Evolutionary conservation across 108 stramenopile species (phyloP), one percentile per base, ranked within the genome.

Genomic region (Schizochytrium sp.): DNA sequence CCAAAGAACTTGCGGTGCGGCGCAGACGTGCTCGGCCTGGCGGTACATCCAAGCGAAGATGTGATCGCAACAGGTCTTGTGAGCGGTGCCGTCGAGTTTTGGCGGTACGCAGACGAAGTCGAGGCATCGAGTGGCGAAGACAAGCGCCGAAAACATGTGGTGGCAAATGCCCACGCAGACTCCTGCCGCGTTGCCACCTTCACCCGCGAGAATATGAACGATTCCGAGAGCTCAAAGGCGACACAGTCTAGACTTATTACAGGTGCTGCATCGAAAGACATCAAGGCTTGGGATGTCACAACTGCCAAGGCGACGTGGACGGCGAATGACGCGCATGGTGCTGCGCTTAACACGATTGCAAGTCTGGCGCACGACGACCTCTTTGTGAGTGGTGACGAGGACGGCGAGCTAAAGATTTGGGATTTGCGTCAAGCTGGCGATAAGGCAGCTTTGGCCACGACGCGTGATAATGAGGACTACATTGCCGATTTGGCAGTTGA

Each of bases 321-420:
- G 10, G 63, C 63, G 10, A 23, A 8, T 18, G 34, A 69, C 34
- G 63, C 63, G 25, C 63, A 69, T 23, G 63, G 63, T 12, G 63
- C 63, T 4, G 63, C 63, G 21, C 21, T 69, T 0, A 69, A 69
- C 63, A 10, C 63, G 10, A 41, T 69, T 12, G 34, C 14, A 12
- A 18, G 63, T 18, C 63, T 69, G 14, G 63, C 14, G 14, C 63
- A 53, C 25, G 76, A 83, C 76, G 76, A 83, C 28, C 72, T 95
- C n/a, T 60, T 97, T 55, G 96, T 92, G 4, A 93, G 95, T 8
- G 96, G 97, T 5, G 96, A 97, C 92, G 97, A 97, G 76, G 91
- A 53, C 14, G 97, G 97, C 19, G 91, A 92, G 43, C 91, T 97
- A 25, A 93, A 95, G 58, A 60, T 97, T 5, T 96, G 96, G 96